These are phyloP conservation scores for Stevia rebaudiana DNA, from an alignment of 140 eudicot species.

Conservation along the genomic window DNA sequence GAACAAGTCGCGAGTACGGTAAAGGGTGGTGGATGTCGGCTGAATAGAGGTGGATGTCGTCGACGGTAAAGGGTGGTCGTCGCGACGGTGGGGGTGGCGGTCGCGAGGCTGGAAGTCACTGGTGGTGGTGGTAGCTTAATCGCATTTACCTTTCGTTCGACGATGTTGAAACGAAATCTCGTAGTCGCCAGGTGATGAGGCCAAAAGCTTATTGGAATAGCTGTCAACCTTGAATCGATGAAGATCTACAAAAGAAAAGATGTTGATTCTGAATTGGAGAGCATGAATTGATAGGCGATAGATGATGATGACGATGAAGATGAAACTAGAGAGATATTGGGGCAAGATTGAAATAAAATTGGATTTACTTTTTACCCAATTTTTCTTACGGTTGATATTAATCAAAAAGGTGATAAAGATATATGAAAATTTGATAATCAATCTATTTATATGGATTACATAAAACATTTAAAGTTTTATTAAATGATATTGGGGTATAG, in stretches of 20 bases:
- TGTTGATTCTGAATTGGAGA: slow-evolving; percentile 21
- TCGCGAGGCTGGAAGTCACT: too few species aligned
- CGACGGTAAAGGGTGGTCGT: too few species aligned
- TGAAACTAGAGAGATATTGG: slow-evolving; percentile 5
- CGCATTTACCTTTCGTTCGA: slow-evolving; percentile 18
- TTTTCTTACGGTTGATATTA: background rate
- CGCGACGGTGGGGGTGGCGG: too few species aligned
- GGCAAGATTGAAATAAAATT: background rate
- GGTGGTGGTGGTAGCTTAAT: too few species aligned
- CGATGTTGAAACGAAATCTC: slow-evolving; percentile 9
- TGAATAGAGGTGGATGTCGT: too few species aligned
- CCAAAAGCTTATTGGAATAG: background rate
- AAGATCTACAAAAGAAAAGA: slow-evolving; percentile 13
- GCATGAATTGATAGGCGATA: slow-evolving; percentile 12
- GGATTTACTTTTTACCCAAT: background rate
- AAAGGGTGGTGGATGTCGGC: too few species aligned
- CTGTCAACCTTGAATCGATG: slow-evolving; percentile 13
- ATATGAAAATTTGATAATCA: too few species aligned
- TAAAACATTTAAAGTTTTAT: too few species aligned
- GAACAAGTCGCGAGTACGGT: too few species aligned
- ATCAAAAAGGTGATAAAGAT: background rate
- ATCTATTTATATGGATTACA: too few species aligned
- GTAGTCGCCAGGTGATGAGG: slow-evolving; percentile 6
- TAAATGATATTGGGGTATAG: too few species aligned
- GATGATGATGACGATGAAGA: slow-evolving; percentile 1